Conservation (phyloP, 2,329 filamentous ascomycete species). For the Aspergillus hiratsukae region DNA sequence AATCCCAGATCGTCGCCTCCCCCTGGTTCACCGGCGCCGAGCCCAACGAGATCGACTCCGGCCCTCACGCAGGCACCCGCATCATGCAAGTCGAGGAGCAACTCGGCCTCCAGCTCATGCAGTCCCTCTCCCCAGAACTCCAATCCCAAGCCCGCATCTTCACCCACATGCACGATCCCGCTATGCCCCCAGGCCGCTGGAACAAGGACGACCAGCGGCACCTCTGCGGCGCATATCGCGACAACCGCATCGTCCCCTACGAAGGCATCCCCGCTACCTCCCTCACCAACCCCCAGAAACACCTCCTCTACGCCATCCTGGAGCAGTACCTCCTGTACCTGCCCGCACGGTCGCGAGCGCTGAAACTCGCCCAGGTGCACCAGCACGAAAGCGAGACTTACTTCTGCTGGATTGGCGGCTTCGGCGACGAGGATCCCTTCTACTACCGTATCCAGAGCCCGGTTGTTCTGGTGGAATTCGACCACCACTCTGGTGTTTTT, state of each 20-base stretch:
- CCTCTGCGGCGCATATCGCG: conserved; percentile 70
- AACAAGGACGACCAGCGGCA: conserved; percentile 78
- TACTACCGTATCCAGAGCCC: conserved; percentile 76
- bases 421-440: conserved; percentile 62
- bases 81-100: conserved; percentile 63
- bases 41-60: conserved; percentile 67
- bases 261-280: conserved; percentile 59
- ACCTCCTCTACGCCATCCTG: conserved; percentile 55
- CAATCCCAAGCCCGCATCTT: conserved; percentile 55
- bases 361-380: conserved; percentile 53
- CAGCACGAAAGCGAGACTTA: conserved; percentile 65
- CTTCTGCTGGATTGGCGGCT: conserved; percentile 72
- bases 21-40: conserved; percentile 79
- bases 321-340: conserved; percentile 66
- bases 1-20: conserved; percentile 61
- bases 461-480: conserved; percentile 70
- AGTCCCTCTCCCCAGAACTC: conserved; percentile 48
- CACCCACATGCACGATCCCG: conserved; percentile 57
- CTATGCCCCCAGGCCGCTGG: conserved; percentile 62
- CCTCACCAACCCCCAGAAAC: conserved; percentile 44
- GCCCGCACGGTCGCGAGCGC: conserved; percentile 50
- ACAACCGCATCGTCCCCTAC: conserved; percentile 72
- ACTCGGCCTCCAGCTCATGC: conserved; percentile 66
- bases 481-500: conserved; percentile 76
- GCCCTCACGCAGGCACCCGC: conserved; percentile 58